A percentile compares a stretch with the other conserved stretches of the same genome.
These are phyloP conservation scores for Bipolaris victoriae DNA, from an alignment of 2,329 filamentous ascomycete genomes.

Conservation along the genomic window DNA sequence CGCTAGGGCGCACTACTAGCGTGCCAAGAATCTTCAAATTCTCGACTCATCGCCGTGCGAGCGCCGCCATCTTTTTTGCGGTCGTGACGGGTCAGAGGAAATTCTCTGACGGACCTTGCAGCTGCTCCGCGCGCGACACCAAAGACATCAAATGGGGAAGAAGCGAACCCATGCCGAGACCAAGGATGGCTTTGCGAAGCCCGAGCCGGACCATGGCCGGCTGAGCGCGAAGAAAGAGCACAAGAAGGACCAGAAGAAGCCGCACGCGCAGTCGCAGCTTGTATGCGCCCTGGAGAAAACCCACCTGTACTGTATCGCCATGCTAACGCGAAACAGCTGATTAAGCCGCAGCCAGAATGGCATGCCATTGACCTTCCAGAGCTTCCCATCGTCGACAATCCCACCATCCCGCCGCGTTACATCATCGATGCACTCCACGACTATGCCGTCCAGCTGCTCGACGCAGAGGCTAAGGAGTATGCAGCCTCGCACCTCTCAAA, in stretches of 20 bases:
- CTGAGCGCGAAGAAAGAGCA: conserved; percentile 36
- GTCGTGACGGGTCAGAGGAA: conserved; percentile 48
- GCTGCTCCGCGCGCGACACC: conserved; percentile 32
- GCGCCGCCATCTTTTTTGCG: conserved; percentile 29
- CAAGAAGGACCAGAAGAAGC: conserved; percentile 35
- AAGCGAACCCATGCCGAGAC: conserved; percentile 51
- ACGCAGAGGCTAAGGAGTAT: conserved; percentile 79
- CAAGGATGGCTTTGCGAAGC: conserved; percentile 50
- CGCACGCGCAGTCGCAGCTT: conserved; percentile 35
- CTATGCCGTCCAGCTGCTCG: conserved; percentile 75
- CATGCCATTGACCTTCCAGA: conserved; percentile 63
- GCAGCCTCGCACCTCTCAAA: conserved; percentile 71
- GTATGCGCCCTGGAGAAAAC: conserved; percentile 26
- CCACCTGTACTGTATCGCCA: not conserved
- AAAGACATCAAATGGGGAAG: conserved; percentile 48
- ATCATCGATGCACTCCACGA: conserved; percentile 66
- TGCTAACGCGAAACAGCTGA: conserved; percentile 53
- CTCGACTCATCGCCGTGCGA: conserved; percentile 19
- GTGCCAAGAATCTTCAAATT: conserved; percentile 27
- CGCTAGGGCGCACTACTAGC: conserved; percentile 30
- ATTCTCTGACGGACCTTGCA: conserved; percentile 48
- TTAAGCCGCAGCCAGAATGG: conserved; percentile 71
- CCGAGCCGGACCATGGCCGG: conserved; percentile 41
- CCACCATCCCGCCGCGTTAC: conserved; percentile 57
- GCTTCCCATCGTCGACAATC: conserved; percentile 56